Evolutionary conservation across 2,329 filamentous ascomycete genomes (phyloP), one percentile per base, ranked within the genome.

Genomic region (Tolypocladium tundrense): DNA sequence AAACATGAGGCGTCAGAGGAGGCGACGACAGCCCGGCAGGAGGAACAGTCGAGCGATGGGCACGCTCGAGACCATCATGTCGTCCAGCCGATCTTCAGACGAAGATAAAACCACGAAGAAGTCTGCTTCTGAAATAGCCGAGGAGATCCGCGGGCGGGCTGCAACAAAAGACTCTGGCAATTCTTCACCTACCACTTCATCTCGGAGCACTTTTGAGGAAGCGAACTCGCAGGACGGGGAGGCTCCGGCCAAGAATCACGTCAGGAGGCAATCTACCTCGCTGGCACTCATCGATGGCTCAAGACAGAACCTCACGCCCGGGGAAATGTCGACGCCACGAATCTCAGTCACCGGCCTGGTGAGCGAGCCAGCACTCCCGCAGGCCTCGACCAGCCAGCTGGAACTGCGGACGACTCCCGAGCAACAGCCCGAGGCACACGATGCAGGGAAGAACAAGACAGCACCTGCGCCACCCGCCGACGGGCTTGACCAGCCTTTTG

Each of bases 51-150:
- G 75, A 31, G 84, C 84, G 6, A 82, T 86, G 68, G 82, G 83
- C 3, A 86, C 83, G 1, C 69, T 87, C 4, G 83, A 87, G 64
- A 87, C 84, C 0, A 87, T 87, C 65, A 86, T 86, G 76, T 86
- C 82, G 31, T 84, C 82, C 0, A 86, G 83, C 60, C 78, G 83
- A 33, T 86, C 83, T 1, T 86, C 83, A 0, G 82, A 85, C 31
- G 84, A 86, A 61, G 83, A 85, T 48, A 80, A 77, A 63, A 73
- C 77, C n/a, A 82, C 78, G 63, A 85, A 83, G 69, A 84, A 80
- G 65, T 76, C 82, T 1, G 83, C 83, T 0, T 74, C 78, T 1
- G 81, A 83, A 58, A 72, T 86, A 33, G 77, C 79, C 0, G 79
- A 80, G 8, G 77, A 81, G 57, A 76, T 83, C 41, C 80, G 78